A percentile compares a stretch with the other conserved stretches of the same genome.
Conservation (phyloP, 768 basidiomycete genomes). For the Clitopilus hobsonii region DNA sequence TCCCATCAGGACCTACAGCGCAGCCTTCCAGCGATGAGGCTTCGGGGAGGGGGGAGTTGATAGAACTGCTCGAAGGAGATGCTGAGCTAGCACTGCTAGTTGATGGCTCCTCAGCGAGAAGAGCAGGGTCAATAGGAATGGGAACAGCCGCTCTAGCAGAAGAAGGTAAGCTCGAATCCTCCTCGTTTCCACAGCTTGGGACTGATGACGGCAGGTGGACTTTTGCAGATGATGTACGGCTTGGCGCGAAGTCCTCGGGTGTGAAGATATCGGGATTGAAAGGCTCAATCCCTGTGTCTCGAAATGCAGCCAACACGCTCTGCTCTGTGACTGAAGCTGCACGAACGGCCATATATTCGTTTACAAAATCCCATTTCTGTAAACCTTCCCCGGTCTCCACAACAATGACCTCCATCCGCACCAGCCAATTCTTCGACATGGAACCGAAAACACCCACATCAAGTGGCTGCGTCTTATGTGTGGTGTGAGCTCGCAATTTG, state of each 20-base stretch:
- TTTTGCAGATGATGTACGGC: constrained; percentile 11
- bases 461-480: constrained; percentile 36
- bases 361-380: constrained; percentile 13
- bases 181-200: too few species aligned
- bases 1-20: background rate
- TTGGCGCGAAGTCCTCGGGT: constrained; percentile 19
- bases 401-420: constrained; percentile 11
- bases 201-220: constrained; percentile 12
- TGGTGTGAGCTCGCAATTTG: constrained; percentile 30
- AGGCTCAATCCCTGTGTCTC: constrained; percentile 20
- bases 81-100: too few species aligned
- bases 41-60: too few species aligned
- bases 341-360: constrained; percentile 16
- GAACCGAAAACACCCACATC: constrained; percentile 36
- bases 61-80: too few species aligned
- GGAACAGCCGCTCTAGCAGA: too few species aligned
- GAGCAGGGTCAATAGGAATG: too few species aligned
- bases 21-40: too few species aligned
- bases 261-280: constrained; percentile 20
- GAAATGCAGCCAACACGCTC: constrained; percentile 15
- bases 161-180: too few species aligned
- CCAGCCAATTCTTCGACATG: constrained; percentile 21
- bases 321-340: constrained; percentile 7
- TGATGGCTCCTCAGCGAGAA: too few species aligned
- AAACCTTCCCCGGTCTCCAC: constrained; percentile 12